These are phyloP conservation scores for Penicillium daleae DNA, from an alignment of 495 filamentous ascomycete species.

Conservation along the genomic window DNA sequence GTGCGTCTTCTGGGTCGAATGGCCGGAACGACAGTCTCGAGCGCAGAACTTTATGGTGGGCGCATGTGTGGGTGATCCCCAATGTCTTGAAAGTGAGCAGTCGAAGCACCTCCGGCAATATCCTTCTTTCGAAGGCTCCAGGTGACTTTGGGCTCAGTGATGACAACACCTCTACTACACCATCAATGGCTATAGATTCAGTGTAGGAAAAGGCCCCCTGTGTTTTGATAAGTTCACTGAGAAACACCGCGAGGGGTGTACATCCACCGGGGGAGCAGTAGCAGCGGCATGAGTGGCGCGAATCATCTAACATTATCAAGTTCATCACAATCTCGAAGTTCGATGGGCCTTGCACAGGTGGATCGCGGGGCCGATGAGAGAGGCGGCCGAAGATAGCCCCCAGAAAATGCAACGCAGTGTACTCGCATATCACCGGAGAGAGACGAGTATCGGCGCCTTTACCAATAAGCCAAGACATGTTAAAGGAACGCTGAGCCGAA, in stretches of 20 bases:
- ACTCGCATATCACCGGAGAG: neutral
- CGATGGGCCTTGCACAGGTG: no score
- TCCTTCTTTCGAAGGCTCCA: neutral
- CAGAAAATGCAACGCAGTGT: neutral
- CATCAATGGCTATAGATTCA: neutral
- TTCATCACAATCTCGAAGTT: neutral
- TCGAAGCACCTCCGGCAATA: neutral
- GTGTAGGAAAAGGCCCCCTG: neutral
- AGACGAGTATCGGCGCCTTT: neutral
- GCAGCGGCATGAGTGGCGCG: neutral
- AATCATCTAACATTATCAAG: neutral
- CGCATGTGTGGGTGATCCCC: neutral
- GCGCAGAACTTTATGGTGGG: neutral
- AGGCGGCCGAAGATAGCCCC: neutral
- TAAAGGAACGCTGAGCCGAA: no score
- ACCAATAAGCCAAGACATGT: neutral
- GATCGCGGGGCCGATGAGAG: no score
- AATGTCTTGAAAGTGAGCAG: neutral
- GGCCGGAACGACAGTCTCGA: neutral
- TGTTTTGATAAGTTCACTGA: neutral
- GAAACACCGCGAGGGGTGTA: neutral
- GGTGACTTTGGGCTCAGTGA: neutral
- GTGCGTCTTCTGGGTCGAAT: neutral
- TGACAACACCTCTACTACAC: neutral
- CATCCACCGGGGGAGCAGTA: neutral